Conservation (phyloP, 495 filamentous ascomycete genomes). For the Trichoderma reesei region DNA sequence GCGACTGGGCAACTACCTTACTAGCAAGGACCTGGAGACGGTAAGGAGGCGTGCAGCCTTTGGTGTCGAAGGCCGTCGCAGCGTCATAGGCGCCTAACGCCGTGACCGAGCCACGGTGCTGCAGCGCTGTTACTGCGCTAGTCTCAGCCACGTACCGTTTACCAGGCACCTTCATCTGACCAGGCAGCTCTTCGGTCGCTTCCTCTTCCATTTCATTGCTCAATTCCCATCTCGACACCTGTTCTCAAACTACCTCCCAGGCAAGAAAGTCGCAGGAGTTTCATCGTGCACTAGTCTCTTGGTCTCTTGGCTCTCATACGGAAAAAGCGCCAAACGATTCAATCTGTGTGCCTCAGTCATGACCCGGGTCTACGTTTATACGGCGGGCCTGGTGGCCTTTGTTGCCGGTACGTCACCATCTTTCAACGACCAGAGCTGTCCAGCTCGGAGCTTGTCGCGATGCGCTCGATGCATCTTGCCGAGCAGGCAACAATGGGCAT, state of each 20-base stretch:
- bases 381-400: constrained; percentile 10
- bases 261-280: too few species aligned
- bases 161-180: neutral
- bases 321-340: neutral
- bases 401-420: constrained; percentile 9
- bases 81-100: too few species aligned
- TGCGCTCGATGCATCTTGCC: neutral
- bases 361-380: constrained; percentile 11
- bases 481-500: neutral
- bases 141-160: neutral
- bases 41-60: too few species aligned
- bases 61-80: too few species aligned
- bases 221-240: constrained; percentile 1
- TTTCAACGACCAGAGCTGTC: neutral
- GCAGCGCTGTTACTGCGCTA: too few species aligned
- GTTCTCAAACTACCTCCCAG: neutral
- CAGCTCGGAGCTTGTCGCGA: neutral
- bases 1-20: neutral
- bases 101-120: too few species aligned
- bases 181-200: neutral
- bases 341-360: constrained; percentile 3
- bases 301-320: neutral
- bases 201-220: neutral
- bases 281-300: neutral
- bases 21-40: neutral